Percentiles rank a stretch among this genome's conserved stretches.
Evolutionary conservation across 345 rosid genomes (phyloP).

Genomic region (Hibiscus syriacus): DNA sequence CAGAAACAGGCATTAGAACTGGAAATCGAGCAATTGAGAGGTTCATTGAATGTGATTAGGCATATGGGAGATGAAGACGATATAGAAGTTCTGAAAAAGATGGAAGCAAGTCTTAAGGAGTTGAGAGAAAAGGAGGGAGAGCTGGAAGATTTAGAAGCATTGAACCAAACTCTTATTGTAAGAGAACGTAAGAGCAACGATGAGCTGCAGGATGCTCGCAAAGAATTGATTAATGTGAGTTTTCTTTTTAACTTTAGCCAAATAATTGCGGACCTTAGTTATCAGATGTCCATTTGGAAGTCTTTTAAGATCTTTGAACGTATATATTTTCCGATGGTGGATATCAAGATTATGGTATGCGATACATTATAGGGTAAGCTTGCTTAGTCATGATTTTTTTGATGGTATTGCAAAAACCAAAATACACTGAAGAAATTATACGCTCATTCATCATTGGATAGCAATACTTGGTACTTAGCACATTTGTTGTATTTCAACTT

Average conservation of each 20-base stretch:
- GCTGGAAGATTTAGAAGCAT: constrained; percentile 51
- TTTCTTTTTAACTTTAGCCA: neutral
- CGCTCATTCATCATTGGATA: neutral
- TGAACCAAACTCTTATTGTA: constrained; percentile 76
- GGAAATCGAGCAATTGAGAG: constrained; percentile 66
- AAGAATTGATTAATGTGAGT: constrained; percentile 48
- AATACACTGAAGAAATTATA: neutral
- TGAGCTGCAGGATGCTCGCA: constrained; percentile 91
- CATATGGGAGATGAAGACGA: constrained; percentile 64
- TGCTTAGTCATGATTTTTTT: neutral
- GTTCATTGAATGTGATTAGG: constrained; percentile 58
- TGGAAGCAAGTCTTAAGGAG: constrained; percentile 50
- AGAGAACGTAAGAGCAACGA: constrained; percentile 77
- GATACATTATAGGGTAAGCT: neutral
- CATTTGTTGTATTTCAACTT: too few relatives aligned
- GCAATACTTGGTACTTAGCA: too few relatives aligned
- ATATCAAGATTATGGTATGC: neutral
- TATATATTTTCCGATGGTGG: neutral
- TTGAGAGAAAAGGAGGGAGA: constrained; percentile 83
- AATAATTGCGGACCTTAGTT: neutral
- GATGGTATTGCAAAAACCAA: neutral
- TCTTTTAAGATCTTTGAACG: neutral
- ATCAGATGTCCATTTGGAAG: neutral
- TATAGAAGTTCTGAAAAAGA: constrained; percentile 49
- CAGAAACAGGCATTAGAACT: constrained; percentile 75